These are phyloP conservation scores for Nicotiana rustica DNA, from an alignment of 305 asterid species.

Conservation along the genomic window DNA sequence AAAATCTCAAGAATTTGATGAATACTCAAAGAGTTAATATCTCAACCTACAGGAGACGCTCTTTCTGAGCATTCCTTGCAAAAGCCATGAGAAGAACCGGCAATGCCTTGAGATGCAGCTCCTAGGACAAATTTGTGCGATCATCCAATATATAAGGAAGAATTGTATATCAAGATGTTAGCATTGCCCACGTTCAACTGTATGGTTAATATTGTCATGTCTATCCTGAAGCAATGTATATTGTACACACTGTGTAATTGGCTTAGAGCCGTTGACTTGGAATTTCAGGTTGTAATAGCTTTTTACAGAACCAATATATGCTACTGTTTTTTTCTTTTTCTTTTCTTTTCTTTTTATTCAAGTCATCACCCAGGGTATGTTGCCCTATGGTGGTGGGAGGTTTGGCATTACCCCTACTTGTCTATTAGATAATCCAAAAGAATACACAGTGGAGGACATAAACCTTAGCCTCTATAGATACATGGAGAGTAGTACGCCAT, in stretches of 20 bases:
- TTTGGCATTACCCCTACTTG: no score
- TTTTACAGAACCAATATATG: neutral
- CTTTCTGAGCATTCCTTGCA: neutral
- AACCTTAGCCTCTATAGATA: no score
- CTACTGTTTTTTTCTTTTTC: neutral
- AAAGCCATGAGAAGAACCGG: neutral
- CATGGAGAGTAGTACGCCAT: neutral
- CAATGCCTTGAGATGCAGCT: conserved; percentile 27
- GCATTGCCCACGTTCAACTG: neutral
- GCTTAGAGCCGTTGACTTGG: conserved; percentile 7
- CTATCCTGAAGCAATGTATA: conserved; percentile 28
- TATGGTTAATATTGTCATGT: neutral
- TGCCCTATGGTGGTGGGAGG: no score
- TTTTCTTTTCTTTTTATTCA: no score
- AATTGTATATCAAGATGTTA: conserved; percentile 8
- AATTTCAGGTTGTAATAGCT: conserved; percentile 21
- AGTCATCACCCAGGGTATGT: no score
- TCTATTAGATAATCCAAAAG: no score
- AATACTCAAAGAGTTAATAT: conserved; percentile 15
- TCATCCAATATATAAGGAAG: conserved; percentile 27
- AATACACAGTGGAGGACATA: no score
- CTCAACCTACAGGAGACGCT: neutral
- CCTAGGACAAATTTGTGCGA: neutral
- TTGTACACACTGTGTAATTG: neutral
- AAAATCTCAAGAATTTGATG: conserved; percentile 18